Evolutionary conservation across 192 early-diverging fungal genomes (phyloP), one percentile per base, ranked within the genome.

Genomic region (Backusella luteola): DNA sequence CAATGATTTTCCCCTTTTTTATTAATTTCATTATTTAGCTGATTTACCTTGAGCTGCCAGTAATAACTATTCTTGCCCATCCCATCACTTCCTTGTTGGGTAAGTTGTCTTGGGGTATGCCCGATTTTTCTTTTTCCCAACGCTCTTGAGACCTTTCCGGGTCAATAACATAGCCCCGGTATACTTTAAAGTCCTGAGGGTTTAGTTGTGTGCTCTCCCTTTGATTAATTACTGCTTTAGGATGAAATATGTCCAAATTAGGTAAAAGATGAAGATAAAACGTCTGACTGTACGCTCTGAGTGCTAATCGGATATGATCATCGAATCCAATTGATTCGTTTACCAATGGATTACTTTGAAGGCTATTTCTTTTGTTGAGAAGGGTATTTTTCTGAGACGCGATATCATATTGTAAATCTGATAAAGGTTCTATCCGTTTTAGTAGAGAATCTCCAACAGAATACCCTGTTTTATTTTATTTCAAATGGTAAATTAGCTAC

Each of bases 191-290:
- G 56, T 69, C 85, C 76, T 75, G 89, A 79, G n/a, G 41, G 53
- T 53, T 44, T 38, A 19, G 67, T 36, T 4, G 56, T 9, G 73
- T 80, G 7, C 71, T 83, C 59, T 75, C 86, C 67, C 59, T 44
- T 17, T 79, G 29, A 34, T 32, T 17, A 70, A 83, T 73, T 23
- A 75, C 85, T 4, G 90, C 90, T 3, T 91, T 77, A 2, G 91
- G 88, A 77, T 94, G 93, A 46, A 94, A 77, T 53, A 94, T 74
- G 73, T 93, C 91, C 15, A 84, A 68, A 79, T 94, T 94, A 29
- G 91, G 91, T 73, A 90, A 85, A 23, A 94, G 81, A 44, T 93
- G 77, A 53, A 94, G 81, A 63, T 79, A 76, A 69, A 92, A 93
- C 1, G 92, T 91, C 21, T 84, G 85, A 77, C 91, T 91, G 84